A percentile compares a stretch with the other conserved stretches of the same genome.
These are phyloP conservation scores for Calonectria pseudoturangicola DNA, from an alignment of 2,329 filamentous ascomycete genomes.

Conservation along the genomic window DNA sequence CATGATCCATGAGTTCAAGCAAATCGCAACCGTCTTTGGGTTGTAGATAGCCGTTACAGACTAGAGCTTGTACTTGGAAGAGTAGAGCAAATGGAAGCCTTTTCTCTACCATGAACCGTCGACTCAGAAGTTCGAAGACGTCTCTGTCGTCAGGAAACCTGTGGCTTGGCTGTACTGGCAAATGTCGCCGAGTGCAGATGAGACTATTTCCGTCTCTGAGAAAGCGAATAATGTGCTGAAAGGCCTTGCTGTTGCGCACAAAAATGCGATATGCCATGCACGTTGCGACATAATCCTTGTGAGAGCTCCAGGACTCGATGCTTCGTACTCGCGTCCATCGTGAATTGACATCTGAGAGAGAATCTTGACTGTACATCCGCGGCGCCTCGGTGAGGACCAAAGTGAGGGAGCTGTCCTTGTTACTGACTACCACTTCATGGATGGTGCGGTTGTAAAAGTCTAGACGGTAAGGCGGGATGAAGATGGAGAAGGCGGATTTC, in stretches of 20 bases:
- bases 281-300: constrained; percentile 53
- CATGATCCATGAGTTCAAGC: constrained; percentile 63
- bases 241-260: not conserved
- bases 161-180: constrained; percentile 42
- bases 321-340: constrained; percentile 56
- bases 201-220: constrained; percentile 52
- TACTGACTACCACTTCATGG: constrained; percentile 65
- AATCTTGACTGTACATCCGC: constrained; percentile 64
- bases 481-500: constrained; percentile 64
- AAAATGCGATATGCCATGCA: constrained; percentile 67
- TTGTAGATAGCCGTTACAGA: constrained; percentile 77
- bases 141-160: constrained; percentile 45
- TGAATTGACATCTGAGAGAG: constrained; percentile 23
- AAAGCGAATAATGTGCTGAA: constrained; percentile 43
- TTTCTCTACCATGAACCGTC: constrained; percentile 51
- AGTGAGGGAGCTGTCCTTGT: constrained; percentile 62
- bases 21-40: constrained; percentile 71
- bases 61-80: constrained; percentile 79
- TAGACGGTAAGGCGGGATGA: constrained; percentile 63
- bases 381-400: constrained; percentile 72
- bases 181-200: constrained; percentile 48
- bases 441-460: constrained; percentile 71
- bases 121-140: constrained; percentile 41
- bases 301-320: constrained; percentile 48
- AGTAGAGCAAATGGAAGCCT: constrained; percentile 69